Evolutionary conservation across 2,329 filamentous ascomycete species (phyloP), one percentile per base, ranked within the genome.

Genomic region (Pseudogymnoascus sp.): DNA sequence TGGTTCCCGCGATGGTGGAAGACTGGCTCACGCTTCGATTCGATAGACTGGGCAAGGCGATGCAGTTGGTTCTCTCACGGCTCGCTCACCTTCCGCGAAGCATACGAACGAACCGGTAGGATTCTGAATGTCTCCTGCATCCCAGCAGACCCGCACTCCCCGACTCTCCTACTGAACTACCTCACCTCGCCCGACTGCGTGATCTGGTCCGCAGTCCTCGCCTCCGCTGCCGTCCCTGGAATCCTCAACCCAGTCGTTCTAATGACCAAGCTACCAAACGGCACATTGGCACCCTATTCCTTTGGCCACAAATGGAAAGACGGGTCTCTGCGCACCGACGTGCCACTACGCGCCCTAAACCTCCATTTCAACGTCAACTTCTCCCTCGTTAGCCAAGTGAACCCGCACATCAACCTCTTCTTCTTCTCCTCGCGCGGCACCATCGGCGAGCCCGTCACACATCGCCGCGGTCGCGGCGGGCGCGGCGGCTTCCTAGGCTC

Each of bases 301-400:
- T 99, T 99, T 72, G 95, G 95, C 0, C 93, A 97, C 79, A 97
- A 97, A 77, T 99, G 95, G 95, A 99, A 99, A 76, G 95, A 99
- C 73, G 95, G 95, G 61, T 95, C 89, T 68, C 78, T 99, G 62
- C 85, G 95, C 38, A 99, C 95, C 1, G 95, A 99, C 71, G 97
- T 99, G 28, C 95, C 95, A 0, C 85, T 99, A 71, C 95, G 93
- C 75, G 89, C 93, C 1, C 81, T 99, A 60, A 97, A 99, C 74
- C 81, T 96, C 1, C 91, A 97, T 72, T 99, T 99, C 80, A 97
- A 97, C 74, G 95, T 97, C 74, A 97, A 96, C 74, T 99, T 97
- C 75, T 93, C 90, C 67, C 93, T 99, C 67, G 95, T 88, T 69
- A 83, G 81, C 68, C 84, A 92, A 77, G 93, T 97, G 59, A 99